phyloP scores from a whole-genome alignment of 2,329 filamentous ascomycete species.

The Aspergillus vadensis region DNA sequence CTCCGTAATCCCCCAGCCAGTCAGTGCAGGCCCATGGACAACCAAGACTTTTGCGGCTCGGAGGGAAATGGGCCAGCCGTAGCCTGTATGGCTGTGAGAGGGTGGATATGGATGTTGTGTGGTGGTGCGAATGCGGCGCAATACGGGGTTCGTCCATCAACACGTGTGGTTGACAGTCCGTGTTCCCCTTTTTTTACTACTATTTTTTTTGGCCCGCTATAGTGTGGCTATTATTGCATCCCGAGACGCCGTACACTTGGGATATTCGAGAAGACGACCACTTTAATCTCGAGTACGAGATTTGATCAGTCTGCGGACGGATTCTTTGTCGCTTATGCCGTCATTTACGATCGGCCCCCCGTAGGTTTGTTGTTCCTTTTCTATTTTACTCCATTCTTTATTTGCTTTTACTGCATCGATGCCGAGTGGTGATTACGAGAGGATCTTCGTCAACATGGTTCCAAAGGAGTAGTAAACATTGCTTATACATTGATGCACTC shows the following conservation, averaged over 20 bases:
- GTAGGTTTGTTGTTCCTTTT: not conserved
- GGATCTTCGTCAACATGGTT: not conserved
- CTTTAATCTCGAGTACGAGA: not conserved
- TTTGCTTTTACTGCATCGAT: not conserved
- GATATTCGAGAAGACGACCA: not conserved
- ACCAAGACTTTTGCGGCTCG: conserved; percentile 13
- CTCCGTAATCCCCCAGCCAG: not conserved
- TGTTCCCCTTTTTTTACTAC: not conserved
- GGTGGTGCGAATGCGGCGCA: not conserved
- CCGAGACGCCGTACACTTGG: not conserved
- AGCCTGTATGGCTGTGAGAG: not conserved
- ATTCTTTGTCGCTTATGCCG: not conserved
- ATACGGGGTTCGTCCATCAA: not conserved
- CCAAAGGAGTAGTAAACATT: not conserved
- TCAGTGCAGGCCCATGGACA: not conserved
- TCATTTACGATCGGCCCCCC: not conserved
- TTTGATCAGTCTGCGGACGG: not conserved
- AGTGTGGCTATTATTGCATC: not conserved
- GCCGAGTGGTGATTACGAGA: not conserved
- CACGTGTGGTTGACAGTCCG: not conserved
- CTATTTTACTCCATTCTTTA: not conserved
- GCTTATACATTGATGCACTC: conserved; percentile 3
- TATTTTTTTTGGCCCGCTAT: not conserved
- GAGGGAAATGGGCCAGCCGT: not conserved
- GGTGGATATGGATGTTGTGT: not conserved